phyloP scores from a whole-genome alignment of 225 moss, liverwort and hornwort genomes.

The Bryoerythrophyllum caledonicum region DNA sequence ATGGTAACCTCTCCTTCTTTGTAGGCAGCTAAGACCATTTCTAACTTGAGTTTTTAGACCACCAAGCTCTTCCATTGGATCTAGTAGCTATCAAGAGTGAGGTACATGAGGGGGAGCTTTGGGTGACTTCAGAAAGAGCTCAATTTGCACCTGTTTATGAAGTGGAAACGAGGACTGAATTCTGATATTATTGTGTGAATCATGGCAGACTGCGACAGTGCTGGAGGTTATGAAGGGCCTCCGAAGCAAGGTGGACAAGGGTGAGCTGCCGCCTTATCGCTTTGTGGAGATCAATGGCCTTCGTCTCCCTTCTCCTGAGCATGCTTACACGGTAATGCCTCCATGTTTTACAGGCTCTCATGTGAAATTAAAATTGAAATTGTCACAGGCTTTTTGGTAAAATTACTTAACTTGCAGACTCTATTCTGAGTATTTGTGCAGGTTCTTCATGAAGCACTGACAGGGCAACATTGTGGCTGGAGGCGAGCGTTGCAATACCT shows the following conservation, averaged over 20 bases:
- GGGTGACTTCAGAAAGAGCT: too few species aligned
- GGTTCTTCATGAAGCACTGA: conserved; percentile 91
- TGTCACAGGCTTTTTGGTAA: too few species aligned
- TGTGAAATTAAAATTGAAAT: too few species aligned
- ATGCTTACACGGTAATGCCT: conserved; percentile 78
- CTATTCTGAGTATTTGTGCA: conserved; percentile 25
- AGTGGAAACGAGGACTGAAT: not conserved
- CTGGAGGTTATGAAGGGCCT: conserved; percentile 93
- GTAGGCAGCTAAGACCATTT: too few species aligned
- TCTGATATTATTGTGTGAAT: conserved; percentile 13
- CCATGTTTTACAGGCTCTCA: not conserved
- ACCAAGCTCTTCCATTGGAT: too few species aligned
- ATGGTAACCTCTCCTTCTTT: too few species aligned
- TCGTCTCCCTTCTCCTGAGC: conserved; percentile 92
- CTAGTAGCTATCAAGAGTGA: too few species aligned
- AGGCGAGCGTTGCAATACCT: conserved; percentile 76
- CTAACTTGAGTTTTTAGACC: too few species aligned
- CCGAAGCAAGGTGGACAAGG: conserved; percentile 64
- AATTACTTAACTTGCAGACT: too few species aligned
- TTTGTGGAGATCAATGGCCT: conserved; percentile 96
- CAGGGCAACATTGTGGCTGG: conserved; percentile 92
- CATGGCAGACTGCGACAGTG: conserved; percentile 86
- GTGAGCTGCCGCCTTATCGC: conserved; percentile 74
- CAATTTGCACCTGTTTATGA: not conserved
- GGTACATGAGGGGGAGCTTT: too few species aligned